Evolutionary conservation across 2,329 filamentous ascomycete genomes (phyloP).

Genomic region (Phialocephala subalpina): DNA sequence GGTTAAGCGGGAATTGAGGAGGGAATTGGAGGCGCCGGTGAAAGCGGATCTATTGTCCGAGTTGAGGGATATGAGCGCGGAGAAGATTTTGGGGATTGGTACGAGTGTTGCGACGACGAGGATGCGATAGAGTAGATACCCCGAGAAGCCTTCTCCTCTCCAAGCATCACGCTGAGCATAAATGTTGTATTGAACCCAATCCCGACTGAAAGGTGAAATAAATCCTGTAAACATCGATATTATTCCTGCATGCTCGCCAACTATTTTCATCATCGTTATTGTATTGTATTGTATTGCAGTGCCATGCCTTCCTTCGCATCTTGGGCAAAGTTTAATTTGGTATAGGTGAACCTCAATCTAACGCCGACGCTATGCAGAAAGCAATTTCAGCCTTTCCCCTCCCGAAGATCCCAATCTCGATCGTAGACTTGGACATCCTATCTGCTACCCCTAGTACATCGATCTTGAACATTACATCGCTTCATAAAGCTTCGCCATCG

Average conservation of each 20-base stretch:
- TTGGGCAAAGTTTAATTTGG: not conserved
- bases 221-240: not conserved
- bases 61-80: too few relatives aligned
- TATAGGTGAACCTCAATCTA: slow-evolving; percentile 7
- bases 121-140: too few relatives aligned
- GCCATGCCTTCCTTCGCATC: too few relatives aligned
- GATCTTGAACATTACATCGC: not conserved
- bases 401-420: slow-evolving; percentile 60
- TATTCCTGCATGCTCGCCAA: not conserved
- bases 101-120: too few relatives aligned
- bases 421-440: not conserved
- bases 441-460: not conserved
- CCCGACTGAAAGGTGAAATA: not conserved
- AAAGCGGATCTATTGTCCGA: not conserved
- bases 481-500: slow-evolving; percentile 34
- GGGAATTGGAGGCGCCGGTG: not conserved
- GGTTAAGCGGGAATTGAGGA: not conserved
- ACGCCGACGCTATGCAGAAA: slow-evolving; percentile 8
- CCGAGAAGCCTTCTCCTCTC: too few relatives aligned
- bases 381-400: slow-evolving; percentile 17
- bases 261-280: not conserved
- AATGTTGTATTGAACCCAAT: not conserved
- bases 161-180: not conserved
- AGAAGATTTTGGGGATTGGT: not conserved
- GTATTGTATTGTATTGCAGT: not conserved